Conservation (phyloP, 805 yeast genomes). For the Metschnikowia corniflorae region DNA sequence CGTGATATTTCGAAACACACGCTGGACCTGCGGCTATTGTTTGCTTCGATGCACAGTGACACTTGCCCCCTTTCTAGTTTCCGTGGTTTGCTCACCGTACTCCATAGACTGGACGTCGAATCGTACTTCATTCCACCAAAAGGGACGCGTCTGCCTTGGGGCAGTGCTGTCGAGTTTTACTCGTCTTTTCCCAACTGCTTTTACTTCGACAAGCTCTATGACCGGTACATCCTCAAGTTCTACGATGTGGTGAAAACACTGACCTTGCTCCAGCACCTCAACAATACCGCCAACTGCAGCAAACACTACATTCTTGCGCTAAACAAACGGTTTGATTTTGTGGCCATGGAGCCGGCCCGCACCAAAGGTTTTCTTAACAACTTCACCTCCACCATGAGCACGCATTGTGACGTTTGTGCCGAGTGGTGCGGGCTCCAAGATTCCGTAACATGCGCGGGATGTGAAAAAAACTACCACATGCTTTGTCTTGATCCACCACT, state of each 20-base stretch:
- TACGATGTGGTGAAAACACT: slow-evolving; percentile 72
- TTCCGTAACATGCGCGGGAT: slow-evolving; percentile 76
- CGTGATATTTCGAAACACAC: slow-evolving; percentile 70
- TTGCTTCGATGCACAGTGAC: slow-evolving; percentile 84
- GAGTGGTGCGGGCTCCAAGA: slow-evolving; percentile 80
- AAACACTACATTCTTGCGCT: slow-evolving; percentile 58
- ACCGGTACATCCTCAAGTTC: slow-evolving; percentile 77
- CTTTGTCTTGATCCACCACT: slow-evolving; percentile 84
- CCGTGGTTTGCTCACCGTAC: slow-evolving; percentile 72
- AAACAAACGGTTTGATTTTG: slow-evolving; percentile 63
- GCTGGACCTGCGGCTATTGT: slow-evolving; percentile 70
- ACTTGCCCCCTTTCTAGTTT: slow-evolving; percentile 70
- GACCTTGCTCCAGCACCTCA: slow-evolving; percentile 36
- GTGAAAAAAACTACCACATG: slow-evolving; percentile 70
- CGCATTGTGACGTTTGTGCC: slow-evolving; percentile 67
- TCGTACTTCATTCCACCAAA: slow-evolving; percentile 27
- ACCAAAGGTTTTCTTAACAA: slow-evolving; percentile 59
- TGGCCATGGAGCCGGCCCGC: slow-evolving; percentile 69
- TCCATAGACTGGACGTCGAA: slow-evolving; percentile 63
- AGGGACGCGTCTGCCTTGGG: slow-evolving; percentile 8
- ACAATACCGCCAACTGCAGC: slow-evolving; percentile 47
- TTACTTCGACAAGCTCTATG: slow-evolving; percentile 83
- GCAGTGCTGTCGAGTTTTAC: slow-evolving; percentile 43
- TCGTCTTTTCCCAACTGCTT: slow-evolving; percentile 63
- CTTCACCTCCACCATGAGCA: slow-evolving; percentile 48